These are phyloP conservation scores for Kurtzmaniella quercitrusa DNA, from an alignment of 1,139 yeast species.

Conservation along the genomic window DNA sequence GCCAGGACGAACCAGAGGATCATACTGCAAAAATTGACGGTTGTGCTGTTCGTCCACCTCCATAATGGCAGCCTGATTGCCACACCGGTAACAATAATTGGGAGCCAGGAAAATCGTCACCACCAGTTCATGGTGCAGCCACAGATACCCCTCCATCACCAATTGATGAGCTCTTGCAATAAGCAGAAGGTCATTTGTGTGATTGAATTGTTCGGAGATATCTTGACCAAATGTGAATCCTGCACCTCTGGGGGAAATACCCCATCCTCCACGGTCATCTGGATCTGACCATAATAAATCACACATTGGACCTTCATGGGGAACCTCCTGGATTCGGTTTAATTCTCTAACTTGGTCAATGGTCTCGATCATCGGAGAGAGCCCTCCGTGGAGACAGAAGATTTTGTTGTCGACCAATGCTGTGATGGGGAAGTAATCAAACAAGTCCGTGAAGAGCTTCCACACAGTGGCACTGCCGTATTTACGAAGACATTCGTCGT, in stretches of 20 bases:
- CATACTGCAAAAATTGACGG: constrained; percentile 89
- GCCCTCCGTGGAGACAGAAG: constrained; percentile 93
- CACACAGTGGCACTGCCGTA: constrained; percentile 96
- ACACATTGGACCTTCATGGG: constrained; percentile 98
- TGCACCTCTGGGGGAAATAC: constrained; percentile 97
- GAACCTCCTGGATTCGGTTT: constrained; percentile 97
- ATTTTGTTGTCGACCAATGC: constrained; percentile 94
- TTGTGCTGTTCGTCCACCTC: constrained; percentile 92
- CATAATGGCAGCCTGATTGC: constrained; percentile 98
- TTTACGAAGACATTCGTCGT: constrained; percentile 84
- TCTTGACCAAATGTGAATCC: constrained; percentile 96
- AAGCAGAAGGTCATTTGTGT: constrained; percentile 78
- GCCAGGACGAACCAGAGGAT: constrained; percentile 92
- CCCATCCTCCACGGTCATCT: constrained; percentile 97
- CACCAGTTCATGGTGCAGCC: constrained; percentile 82
- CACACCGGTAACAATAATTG: constrained; percentile 94
- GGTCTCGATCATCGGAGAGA: constrained; percentile 97
- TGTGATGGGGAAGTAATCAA: constrained; percentile 87
- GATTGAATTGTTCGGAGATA: constrained; percentile 91
- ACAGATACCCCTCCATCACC: constrained; percentile 93
- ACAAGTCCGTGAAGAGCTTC: constrained; percentile 96
- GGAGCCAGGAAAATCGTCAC: constrained; percentile 99
- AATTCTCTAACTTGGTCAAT: constrained; percentile 91
- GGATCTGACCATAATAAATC: constrained; percentile 98
- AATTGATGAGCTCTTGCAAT: constrained; percentile 97